phyloP scores from a whole-genome alignment of 2,329 filamentous ascomycete genomes.

The Penicillium sp. region DNA sequence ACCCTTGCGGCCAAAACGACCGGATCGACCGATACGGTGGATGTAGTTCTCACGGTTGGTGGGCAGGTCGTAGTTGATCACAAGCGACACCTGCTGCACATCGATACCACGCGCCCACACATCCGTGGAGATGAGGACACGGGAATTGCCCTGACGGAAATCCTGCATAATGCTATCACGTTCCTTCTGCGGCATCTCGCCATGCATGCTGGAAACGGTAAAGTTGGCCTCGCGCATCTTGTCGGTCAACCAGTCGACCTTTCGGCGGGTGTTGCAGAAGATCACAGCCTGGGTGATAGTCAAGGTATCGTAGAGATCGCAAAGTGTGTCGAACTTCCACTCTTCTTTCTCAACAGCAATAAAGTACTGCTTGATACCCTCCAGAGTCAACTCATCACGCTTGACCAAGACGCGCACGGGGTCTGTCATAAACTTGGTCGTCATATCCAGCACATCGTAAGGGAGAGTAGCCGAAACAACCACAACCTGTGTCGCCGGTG shows the following conservation, averaged over 20 bases:
- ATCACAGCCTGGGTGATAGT: conserved; percentile 99
- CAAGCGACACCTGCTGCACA: conserved; percentile 97
- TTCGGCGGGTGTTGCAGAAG: conserved; percentile 99
- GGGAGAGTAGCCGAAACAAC: conserved; percentile 98
- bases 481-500: conserved; percentile 96
- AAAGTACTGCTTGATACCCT: conserved; percentile 99
- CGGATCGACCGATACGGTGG: conserved; percentile 98
- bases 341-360: conserved; percentile 99
- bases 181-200: conserved; percentile 97
- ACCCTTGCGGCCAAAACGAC: conserved; percentile 99
- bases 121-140: conserved; percentile 97
- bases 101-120: conserved; percentile 98
- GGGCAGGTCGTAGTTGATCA: conserved; percentile 99
- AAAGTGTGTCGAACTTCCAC: conserved; percentile 99
- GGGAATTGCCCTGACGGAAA: conserved; percentile 97
- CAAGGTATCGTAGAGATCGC: conserved; percentile 97
- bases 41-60: conserved; percentile 99
- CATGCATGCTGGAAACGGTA: conserved; percentile 99
- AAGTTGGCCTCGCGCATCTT: conserved; percentile 98
- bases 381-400: conserved; percentile 98
- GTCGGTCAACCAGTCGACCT: conserved; percentile 99
- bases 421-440: conserved; percentile 99
- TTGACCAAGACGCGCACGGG: conserved; percentile 98
- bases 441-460: conserved; percentile 98
- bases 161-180: conserved; percentile 99